Evolutionary conservation across 2,329 filamentous ascomycete genomes (phyloP).

Genomic region (Arthrobotrys entomopaga): DNA sequence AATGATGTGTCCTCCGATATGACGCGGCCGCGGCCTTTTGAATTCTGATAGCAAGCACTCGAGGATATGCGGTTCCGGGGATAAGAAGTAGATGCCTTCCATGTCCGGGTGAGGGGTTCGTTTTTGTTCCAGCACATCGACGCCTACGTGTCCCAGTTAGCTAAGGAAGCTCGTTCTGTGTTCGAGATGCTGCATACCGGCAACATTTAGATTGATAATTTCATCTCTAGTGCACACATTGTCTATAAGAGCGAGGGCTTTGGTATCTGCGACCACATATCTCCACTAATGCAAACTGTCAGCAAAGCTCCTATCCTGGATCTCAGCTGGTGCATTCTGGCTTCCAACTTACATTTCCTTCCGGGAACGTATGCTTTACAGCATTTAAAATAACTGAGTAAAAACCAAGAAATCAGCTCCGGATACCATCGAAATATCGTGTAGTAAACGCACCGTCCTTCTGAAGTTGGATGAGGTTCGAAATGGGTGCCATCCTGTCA

Average conservation of each 20-base stretch:
- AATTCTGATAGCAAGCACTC: slow-evolving; percentile 95
- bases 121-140: slow-evolving; percentile 90
- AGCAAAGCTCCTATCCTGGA: not conserved
- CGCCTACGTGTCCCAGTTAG: slow-evolving; percentile 70
- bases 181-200: slow-evolving; percentile 72
- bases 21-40: slow-evolving; percentile 75
- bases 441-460: slow-evolving; percentile 21
- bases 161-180: not conserved
- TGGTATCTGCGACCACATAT: slow-evolving; percentile 87
- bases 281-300: slow-evolving; percentile 77
- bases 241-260: slow-evolving; percentile 84
- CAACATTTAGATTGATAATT: slow-evolving; percentile 94
- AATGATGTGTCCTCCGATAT: slow-evolving; percentile 80
- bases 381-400: slow-evolving; percentile 37
- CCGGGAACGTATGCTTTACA: slow-evolving; percentile 34
- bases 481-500: slow-evolving; percentile 36
- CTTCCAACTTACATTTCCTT: slow-evolving; percentile 39
- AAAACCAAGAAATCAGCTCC: not conserved
- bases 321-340: not conserved
- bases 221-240: slow-evolving; percentile 95
- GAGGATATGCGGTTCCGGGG: slow-evolving; percentile 85
- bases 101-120: slow-evolving; percentile 85
- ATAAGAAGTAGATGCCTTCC: slow-evolving; percentile 93
- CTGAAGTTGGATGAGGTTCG: slow-evolving; percentile 51
- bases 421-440: not conserved